Evolutionary conservation across 2,329 filamentous ascomycete genomes (phyloP).

Genomic region (Pseudogymnoascus sp.): DNA sequence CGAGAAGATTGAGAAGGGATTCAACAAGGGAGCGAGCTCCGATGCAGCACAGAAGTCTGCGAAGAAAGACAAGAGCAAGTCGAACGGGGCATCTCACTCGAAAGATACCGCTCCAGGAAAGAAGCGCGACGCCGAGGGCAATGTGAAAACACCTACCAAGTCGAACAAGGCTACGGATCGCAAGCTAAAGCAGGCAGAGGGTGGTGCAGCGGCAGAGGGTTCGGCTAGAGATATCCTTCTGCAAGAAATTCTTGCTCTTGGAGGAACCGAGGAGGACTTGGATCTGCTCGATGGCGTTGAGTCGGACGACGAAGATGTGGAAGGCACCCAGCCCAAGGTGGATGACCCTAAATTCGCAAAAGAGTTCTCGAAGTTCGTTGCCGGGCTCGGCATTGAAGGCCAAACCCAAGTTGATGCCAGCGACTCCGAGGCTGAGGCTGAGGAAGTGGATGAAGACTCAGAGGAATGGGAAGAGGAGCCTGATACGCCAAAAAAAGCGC

Average conservation of each 20-base stretch:
- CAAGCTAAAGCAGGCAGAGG: conserved; percentile 11
- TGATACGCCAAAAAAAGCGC: conserved; percentile 20
- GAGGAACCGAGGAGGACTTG: conserved; percentile 57
- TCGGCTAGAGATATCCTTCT: conserved; percentile 37
- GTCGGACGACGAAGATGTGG: conserved; percentile 41
- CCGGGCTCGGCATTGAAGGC: conserved; percentile 42
- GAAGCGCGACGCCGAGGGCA: conserved; percentile 28
- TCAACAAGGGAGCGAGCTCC: conserved; percentile 30
- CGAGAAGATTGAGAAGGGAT: conserved; percentile 47
- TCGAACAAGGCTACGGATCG: conserved; percentile 14
- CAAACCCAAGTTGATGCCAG: conserved; percentile 34
- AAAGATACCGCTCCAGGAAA: conserved; percentile 28
- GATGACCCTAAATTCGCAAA: conserved; percentile 22
- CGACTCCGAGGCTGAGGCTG: conserved; percentile 31
- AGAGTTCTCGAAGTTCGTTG: conserved; percentile 46
- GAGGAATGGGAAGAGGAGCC: conserved; percentile 26
- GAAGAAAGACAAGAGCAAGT: conserved; percentile 39
- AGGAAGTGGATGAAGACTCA: conserved; percentile 29
- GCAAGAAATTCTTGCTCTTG: conserved; percentile 56
- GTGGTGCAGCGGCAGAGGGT: conserved; percentile 14
- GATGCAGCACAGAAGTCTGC: conserved; percentile 20
- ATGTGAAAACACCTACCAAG: conserved; percentile 22
- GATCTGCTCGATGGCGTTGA: conserved; percentile 50
- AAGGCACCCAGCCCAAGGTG: conserved; percentile 21
- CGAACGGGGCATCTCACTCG: conserved; percentile 27